Conservation (phyloP, 176 grass and related monocot genomes). For the Alloteropsis semialata region DNA sequence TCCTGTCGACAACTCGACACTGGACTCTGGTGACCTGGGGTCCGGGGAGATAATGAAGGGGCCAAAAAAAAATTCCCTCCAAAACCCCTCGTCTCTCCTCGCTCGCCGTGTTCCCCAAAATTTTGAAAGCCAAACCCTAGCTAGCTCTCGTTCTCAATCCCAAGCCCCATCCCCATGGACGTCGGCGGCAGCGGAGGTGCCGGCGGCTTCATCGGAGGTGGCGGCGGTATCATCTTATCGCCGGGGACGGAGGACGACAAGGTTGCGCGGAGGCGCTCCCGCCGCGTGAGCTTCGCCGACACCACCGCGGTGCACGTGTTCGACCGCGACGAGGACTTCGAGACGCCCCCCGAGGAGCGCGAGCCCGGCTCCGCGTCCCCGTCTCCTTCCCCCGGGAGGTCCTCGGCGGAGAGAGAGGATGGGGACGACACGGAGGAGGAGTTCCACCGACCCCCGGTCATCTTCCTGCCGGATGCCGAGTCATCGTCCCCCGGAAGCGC, state of each 20-base stretch:
- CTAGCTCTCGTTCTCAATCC: conserved; percentile 23
- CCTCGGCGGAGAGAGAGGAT: conserved; percentile 17
- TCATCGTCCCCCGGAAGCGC: conserved; percentile 75
- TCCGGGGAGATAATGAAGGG: background rate
- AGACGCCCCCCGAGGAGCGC: conserved; percentile 55
- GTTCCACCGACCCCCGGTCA: conserved; percentile 30
- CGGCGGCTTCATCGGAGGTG: background rate
- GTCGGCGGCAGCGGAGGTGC: background rate
- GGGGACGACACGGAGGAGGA: conserved; percentile 46
- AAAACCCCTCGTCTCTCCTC: background rate
- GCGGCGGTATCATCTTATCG: background rate
- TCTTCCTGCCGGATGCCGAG: conserved; percentile 45
- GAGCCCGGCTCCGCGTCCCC: background rate
- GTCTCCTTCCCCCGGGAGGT: conserved; percentile 12
- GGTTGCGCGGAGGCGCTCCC: conserved; percentile 61
- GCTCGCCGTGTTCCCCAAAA: background rate
- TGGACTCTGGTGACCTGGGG: no score
- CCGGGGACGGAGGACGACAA: conserved; percentile 70
- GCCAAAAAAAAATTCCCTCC: conserved; percentile 41
- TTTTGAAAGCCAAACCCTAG: conserved; percentile 51
- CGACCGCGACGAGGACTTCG: conserved; percentile 79
- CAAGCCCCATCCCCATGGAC: conserved; percentile 36
- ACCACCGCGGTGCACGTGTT: conserved; percentile 91
- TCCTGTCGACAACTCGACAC: background rate
- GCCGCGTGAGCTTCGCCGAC: conserved; percentile 95